These are phyloP conservation scores for Fusarium succisae DNA, from an alignment of 2,329 filamentous ascomycete genomes.

Conservation along the genomic window DNA sequence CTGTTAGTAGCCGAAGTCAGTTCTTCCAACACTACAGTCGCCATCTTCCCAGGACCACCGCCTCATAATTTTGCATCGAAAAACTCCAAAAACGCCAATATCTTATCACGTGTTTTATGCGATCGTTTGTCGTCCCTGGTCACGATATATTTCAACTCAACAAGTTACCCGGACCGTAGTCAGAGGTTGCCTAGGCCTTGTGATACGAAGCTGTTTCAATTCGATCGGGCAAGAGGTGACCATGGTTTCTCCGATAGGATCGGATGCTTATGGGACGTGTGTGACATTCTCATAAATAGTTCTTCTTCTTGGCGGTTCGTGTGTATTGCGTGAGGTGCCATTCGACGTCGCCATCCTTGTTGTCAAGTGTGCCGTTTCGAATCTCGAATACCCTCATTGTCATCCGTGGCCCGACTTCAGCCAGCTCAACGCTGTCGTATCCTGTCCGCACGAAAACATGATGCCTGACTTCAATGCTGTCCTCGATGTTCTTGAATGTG, in stretches of 20 bases:
- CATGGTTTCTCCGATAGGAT: not conserved
- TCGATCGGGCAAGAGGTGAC: not conserved
- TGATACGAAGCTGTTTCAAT: not conserved
- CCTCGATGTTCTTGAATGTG: conserved; percentile 93
- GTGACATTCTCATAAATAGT: conserved; percentile 74
- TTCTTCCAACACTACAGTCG: conserved; percentile 11
- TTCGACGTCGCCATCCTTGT: conserved; percentile 93
- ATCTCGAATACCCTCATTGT: conserved; percentile 98
- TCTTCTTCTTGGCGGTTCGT: conserved; percentile 92
- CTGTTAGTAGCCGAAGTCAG: not conserved
- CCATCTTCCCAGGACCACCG: conserved; percentile 2
- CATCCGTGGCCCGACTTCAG: conserved; percentile 93
- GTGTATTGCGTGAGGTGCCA: conserved; percentile 98
- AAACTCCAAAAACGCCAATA: conserved; percentile 42
- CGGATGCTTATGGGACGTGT: not conserved
- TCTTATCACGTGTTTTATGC: not conserved
- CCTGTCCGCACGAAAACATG: conserved; percentile 92
- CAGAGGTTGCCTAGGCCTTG: not conserved
- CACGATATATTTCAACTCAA: not conserved
- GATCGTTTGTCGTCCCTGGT: not conserved
- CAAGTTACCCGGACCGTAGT: not conserved
- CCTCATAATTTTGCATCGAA: conserved; percentile 16
- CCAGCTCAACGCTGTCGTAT: conserved; percentile 87
- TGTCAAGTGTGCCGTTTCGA: conserved; percentile 87
- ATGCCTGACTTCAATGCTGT: conserved; percentile 86